Conservation (phyloP, 306 rosid species). For the Rosa rugosa region DNA sequence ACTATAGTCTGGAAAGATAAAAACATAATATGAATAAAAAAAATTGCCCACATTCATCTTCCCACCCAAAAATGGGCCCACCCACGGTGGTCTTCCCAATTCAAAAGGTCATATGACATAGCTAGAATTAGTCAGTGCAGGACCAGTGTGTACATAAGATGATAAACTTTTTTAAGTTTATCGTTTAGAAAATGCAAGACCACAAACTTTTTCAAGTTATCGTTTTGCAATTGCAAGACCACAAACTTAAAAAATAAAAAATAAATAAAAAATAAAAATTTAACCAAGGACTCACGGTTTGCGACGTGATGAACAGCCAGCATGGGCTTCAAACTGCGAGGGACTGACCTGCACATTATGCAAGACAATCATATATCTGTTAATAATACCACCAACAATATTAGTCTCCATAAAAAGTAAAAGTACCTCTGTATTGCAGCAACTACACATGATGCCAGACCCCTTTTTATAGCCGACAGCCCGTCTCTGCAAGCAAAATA, state of each 20-base stretch:
- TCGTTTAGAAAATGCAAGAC: not conserved
- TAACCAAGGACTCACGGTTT: slow-evolving; percentile 79
- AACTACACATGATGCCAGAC: slow-evolving; percentile 63
- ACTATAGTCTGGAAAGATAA: not conserved
- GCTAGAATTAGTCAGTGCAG: slow-evolving; percentile 9
- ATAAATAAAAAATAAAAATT: not conserved
- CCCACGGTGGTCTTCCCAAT: not conserved
- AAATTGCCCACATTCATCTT: slow-evolving; percentile 10
- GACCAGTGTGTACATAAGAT: slow-evolving; percentile 9
- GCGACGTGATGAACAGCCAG: slow-evolving; percentile 91
- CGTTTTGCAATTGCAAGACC: not conserved
- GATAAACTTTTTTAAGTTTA: not conserved
- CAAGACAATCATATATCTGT: slow-evolving; percentile 13
- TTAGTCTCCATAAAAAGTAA: slow-evolving; percentile 10
- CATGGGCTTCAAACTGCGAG: slow-evolving; percentile 93
- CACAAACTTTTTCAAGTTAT: not conserved
- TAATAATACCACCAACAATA: slow-evolving; percentile 12
- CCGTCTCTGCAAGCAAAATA: slow-evolving; percentile 53
- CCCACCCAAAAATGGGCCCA: not conserved
- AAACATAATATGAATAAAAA: not conserved
- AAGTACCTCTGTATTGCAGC: slow-evolving; percentile 74
- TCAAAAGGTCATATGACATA: slow-evolving; percentile 8
- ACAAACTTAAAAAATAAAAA: not conserved
- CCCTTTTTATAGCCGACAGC: slow-evolving; percentile 80
- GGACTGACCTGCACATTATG: slow-evolving; percentile 70